These are phyloP conservation scores for Pseudogymnoascus destructans DNA, from an alignment of 2,329 filamentous ascomycete species.

Conservation along the genomic window DNA sequence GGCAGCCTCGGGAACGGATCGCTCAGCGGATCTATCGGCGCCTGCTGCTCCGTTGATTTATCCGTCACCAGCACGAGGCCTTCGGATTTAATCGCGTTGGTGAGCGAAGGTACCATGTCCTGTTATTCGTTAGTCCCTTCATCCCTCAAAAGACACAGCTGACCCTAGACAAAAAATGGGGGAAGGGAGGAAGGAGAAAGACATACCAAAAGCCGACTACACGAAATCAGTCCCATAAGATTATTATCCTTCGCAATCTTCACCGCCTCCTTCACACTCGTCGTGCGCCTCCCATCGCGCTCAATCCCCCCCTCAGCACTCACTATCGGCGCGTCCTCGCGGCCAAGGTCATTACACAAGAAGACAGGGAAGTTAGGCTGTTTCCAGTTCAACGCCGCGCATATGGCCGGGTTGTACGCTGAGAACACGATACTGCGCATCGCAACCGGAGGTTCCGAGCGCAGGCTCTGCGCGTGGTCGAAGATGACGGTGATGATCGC, in stretches of 20 bases:
- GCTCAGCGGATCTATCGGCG: slow-evolving; percentile 26
- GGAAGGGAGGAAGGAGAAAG: not conserved
- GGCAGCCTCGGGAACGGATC: slow-evolving; percentile 50
- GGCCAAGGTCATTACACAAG: slow-evolving; percentile 81
- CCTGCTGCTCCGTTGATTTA: slow-evolving; percentile 44
- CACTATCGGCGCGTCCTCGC: slow-evolving; percentile 32
- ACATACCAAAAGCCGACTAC: slow-evolving; percentile 70
- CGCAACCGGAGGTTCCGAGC: slow-evolving; percentile 53
- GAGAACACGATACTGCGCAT: slow-evolving; percentile 87
- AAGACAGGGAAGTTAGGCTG: slow-evolving; percentile 97
- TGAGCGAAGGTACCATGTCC: slow-evolving; percentile 86
- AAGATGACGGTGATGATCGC: slow-evolving; percentile 76
- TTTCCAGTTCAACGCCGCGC: slow-evolving; percentile 96
- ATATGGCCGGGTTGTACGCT: slow-evolving; percentile 80
- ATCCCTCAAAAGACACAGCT: not conserved
- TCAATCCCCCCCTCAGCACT: slow-evolving; percentile 20
- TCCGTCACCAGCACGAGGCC: slow-evolving; percentile 87
- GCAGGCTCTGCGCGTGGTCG: slow-evolving; percentile 65
- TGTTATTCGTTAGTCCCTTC: slow-evolving; percentile 31
- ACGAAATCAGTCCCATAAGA: slow-evolving; percentile 93
- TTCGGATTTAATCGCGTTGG: slow-evolving; percentile 88
- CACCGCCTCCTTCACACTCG: slow-evolving; percentile 89
- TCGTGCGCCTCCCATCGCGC: slow-evolving; percentile 56
- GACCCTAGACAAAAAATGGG: not conserved
- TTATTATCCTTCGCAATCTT: slow-evolving; percentile 91